phyloP scores from a whole-genome alignment of 768 basidiomycete genomes.

The Suillus weaverae region DNA sequence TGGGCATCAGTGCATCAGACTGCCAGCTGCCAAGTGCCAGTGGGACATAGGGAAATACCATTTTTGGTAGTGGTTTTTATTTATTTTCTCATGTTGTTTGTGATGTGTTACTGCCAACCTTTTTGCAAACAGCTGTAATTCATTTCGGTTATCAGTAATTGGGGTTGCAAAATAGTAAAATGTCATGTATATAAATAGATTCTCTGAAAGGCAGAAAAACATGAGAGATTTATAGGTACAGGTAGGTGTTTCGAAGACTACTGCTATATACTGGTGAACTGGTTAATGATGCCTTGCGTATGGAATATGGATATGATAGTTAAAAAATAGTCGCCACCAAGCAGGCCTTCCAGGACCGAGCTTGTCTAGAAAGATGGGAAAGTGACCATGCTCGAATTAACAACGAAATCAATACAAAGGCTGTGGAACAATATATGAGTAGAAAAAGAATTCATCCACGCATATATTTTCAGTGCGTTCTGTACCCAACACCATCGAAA shows the following conservation, averaged over 20 bases:
- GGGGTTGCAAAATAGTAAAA: not conserved
- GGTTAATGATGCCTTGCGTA: not conserved
- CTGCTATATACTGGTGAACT: not conserved
- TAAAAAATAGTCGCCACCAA: not conserved
- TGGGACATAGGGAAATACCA: too few relatives aligned
- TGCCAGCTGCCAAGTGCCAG: too few relatives aligned
- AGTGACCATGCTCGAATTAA: not conserved
- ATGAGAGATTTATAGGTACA: not conserved
- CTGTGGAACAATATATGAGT: not conserved
- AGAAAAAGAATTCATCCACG: not conserved
- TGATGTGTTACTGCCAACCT: too few relatives aligned
- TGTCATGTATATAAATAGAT: not conserved
- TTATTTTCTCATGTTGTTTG: too few relatives aligned
- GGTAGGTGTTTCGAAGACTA: not conserved
- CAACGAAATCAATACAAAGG: not conserved
- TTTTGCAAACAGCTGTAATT: too few relatives aligned
- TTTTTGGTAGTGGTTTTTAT: too few relatives aligned
- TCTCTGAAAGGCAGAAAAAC: not conserved
- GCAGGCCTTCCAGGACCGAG: not conserved
- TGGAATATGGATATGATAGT: not conserved
- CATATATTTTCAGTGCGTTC: conserved; percentile 17
- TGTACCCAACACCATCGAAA: conserved; percentile 36
- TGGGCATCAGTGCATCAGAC: too few relatives aligned
- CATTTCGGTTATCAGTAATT: not conserved
- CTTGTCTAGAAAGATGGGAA: not conserved